Percentiles rank a stretch among this genome's conserved stretches.
Evolutionary conservation across 768 basidiomycete species (phyloP).

Genomic region (Antrodiella citrinella): DNA sequence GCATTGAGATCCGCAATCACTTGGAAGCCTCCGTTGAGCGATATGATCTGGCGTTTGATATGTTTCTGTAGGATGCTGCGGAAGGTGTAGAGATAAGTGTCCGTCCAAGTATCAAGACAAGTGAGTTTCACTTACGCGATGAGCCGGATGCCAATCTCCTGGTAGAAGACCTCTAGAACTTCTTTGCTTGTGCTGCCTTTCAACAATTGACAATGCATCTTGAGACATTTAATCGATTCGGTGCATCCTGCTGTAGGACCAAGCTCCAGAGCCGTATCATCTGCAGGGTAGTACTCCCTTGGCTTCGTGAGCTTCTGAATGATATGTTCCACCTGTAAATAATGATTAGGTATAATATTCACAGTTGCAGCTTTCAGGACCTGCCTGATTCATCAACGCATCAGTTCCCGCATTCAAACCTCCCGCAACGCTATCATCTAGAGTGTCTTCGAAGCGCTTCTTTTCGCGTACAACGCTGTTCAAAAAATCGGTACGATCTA

Average conservation of each 20-base stretch:
- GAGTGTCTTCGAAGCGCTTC: conserved; percentile 86
- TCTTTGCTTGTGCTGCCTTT: conserved; percentile 94
- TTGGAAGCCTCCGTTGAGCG: conserved; percentile 87
- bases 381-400: conserved; percentile 88
- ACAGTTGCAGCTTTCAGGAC: conserved; percentile 8
- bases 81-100: conserved; percentile 4
- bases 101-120: background rate
- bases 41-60: conserved; percentile 95
- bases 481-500: conserved; percentile 89
- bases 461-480: conserved; percentile 93
- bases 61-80: conserved; percentile 89
- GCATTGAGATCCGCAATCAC: conserved; percentile 94
- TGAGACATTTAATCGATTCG: conserved; percentile 85
- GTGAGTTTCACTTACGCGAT: conserved; percentile 17
- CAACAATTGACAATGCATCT: conserved; percentile 84
- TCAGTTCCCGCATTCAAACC: conserved; percentile 95
- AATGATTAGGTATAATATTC: conserved; percentile 1
- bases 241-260: conserved; percentile 80
- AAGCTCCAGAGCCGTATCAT: conserved; percentile 71
- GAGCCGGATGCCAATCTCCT: conserved; percentile 86
- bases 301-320: conserved; percentile 76
- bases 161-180: conserved; percentile 95
- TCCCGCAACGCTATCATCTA: conserved; percentile 91
- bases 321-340: conserved; percentile 82
- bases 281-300: conserved; percentile 85